Evolutionary conservation across 106 monocot species (phyloP).

Genomic region (Cymbidium sinense): DNA sequence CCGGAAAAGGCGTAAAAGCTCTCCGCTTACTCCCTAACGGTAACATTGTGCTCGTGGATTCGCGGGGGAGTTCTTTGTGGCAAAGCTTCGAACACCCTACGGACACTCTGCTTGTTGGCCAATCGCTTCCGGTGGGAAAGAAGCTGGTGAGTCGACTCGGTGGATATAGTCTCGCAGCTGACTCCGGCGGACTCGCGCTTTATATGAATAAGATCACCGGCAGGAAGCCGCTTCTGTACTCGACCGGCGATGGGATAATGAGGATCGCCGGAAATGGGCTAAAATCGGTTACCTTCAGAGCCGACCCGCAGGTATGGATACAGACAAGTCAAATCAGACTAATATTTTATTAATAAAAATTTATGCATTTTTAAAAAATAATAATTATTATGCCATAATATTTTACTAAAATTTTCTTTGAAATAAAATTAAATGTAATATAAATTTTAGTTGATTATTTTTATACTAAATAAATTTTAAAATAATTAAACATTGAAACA

Average conservation of each 20-base stretch:
- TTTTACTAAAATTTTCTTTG: too few species aligned
- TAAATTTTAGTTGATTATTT: too few species aligned
- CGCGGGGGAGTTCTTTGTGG: conserved; percentile 19
- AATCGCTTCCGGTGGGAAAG: conserved; percentile 20
- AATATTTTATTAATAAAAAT: not conserved
- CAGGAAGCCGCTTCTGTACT: conserved; percentile 20
- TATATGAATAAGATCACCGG: conserved; percentile 27
- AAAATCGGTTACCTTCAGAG: conserved; percentile 13
- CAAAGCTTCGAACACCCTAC: conserved; percentile 64
- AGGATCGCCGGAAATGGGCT: not conserved
- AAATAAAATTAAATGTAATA: too few species aligned
- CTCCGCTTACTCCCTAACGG: conserved; percentile 30
- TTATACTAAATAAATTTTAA: too few species aligned
- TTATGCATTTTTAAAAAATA: not conserved
- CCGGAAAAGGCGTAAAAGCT: conserved; percentile 42
- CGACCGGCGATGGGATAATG: not conserved
- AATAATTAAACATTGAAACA: too few species aligned
- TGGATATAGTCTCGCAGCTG: conserved; percentile 30
- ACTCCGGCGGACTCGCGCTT: conserved; percentile 25
- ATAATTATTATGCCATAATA: not conserved
- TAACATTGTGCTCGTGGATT: conserved; percentile 40
- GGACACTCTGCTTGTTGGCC: conserved; percentile 51
- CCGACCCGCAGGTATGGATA: conserved; percentile 2
- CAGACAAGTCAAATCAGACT: too few species aligned
- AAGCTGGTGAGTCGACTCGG: conserved; percentile 48